A percentile compares a stretch with the other conserved stretches of the same genome.
phyloP scores from a whole-genome alignment of 1,284 basidiomycete species.

The Trichosporon inkin region DNA sequence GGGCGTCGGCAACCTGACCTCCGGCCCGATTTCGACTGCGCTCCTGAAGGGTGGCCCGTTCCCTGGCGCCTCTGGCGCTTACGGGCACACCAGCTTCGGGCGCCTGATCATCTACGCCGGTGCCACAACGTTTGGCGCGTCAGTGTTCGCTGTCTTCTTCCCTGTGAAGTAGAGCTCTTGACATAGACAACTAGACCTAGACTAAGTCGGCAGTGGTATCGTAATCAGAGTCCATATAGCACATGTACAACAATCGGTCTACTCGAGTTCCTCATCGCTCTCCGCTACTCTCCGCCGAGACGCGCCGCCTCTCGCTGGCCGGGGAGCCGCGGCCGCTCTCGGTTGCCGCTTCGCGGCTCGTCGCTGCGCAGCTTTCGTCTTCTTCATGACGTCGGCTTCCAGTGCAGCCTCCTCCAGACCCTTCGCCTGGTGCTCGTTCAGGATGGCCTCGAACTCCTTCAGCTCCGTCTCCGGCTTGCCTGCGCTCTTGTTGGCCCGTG shows the following conservation, averaged over 20 bases:
- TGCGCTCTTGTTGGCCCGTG: constrained; percentile 75
- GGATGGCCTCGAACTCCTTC: constrained; percentile 83
- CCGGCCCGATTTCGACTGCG: constrained; percentile 41
- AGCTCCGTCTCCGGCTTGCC: constrained; percentile 84
- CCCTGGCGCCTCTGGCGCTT: constrained; percentile 40
- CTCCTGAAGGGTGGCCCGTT: constrained; percentile 27
- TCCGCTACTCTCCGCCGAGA: constrained; percentile 19
- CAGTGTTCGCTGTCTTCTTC: constrained; percentile 21
- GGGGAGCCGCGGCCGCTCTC: constrained; percentile 6
- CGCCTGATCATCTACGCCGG: constrained; percentile 35
- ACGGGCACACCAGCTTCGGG: constrained; percentile 43
- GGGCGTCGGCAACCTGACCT: constrained; percentile 48
- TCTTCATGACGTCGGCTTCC: constrained; percentile 73
- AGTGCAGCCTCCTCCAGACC: constrained; percentile 87
- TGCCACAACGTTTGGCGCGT: constrained; percentile 24
- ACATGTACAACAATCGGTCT: background rate
- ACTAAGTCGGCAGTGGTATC: background rate
- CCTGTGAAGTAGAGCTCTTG: constrained; percentile 9
- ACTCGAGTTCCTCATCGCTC: constrained; percentile 25
- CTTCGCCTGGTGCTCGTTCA: constrained; percentile 75
- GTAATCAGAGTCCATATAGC: constrained; percentile 5
- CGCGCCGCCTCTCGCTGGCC: constrained; percentile 8
- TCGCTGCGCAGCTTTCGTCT: constrained; percentile 73
- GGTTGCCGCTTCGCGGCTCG: constrained; percentile 47
- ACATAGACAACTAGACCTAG: constrained; percentile 2